Percentiles rank a stretch among this genome's conserved stretches.
These are phyloP conservation scores for Abrus pulchellus DNA, from an alignment of 306 rosid genomes.

Conservation along the genomic window DNA sequence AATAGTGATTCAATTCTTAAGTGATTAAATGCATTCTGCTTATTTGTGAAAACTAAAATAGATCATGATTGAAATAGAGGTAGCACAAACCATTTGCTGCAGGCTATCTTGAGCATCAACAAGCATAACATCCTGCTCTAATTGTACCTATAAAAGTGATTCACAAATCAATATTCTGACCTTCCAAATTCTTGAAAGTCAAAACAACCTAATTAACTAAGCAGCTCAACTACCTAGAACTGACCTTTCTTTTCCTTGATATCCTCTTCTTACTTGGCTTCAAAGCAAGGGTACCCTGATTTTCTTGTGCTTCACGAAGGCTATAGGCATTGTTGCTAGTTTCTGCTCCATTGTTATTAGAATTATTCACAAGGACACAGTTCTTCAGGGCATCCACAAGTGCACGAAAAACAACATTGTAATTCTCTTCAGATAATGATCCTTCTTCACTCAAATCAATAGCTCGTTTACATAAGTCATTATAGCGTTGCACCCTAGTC, in stretches of 20 bases:
- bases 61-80: constrained; percentile 37
- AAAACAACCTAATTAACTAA: constrained; percentile 21
- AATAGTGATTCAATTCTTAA: constrained; percentile 5
- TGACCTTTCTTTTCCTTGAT: constrained; percentile 85
- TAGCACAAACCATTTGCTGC: constrained; percentile 79
- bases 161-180: constrained; percentile 36
- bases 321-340: constrained; percentile 59
- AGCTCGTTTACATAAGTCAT: constrained; percentile 82
- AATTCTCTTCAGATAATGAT: constrained; percentile 79
- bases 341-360: constrained; percentile 63
- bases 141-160: constrained; percentile 65
- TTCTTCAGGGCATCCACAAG: constrained; percentile 80
- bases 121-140: constrained; percentile 67
- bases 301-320: constrained; percentile 72
- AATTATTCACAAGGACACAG: constrained; percentile 83
- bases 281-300: constrained; percentile 64
- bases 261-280: constrained; percentile 79
- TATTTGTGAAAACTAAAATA: constrained; percentile 38
- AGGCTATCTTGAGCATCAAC: constrained; percentile 76
- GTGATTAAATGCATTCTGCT: constrained; percentile 29
- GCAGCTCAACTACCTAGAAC: constrained; percentile 46
- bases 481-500: constrained; percentile 80
- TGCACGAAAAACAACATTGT: constrained; percentile 71
- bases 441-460: constrained; percentile 95
- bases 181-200: constrained; percentile 38